Base-by-base conservation (phyloP, 257 asterid genomes). In the Fraxinus anomala region DNA sequence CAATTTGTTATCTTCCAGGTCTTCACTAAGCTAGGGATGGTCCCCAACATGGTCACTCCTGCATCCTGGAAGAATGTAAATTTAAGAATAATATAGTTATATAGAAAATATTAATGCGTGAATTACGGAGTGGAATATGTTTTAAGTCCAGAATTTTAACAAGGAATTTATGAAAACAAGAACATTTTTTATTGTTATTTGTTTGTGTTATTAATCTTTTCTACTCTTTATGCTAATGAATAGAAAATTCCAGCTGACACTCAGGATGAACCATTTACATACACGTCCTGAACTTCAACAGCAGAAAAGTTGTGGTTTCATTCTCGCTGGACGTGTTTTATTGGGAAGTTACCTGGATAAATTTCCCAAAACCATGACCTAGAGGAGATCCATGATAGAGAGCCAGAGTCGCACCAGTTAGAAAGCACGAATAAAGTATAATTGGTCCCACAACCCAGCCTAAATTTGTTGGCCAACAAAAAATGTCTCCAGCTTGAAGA, bases 381-480 rank as follows among this genome's bases (percentile, higher is more conserved):
- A 94, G 84, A 78, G 97, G 99, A 80, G 97, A 94, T 51, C 99
- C 99, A 19, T 94, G 95, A 85, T 94, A 94, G 51, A 94, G 97
- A 74, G 99, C 97, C 68, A 94, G 89, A 56, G 94, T 92, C 63
- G 93, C 97, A 71, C 99, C 97, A 39, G 89, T 28, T 42, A 94
- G 86, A 85, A 94, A 90, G 87, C 97, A 91, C 1, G 96, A 84
- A 72, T 92, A 94, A 65, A 94, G 89, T 79, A 92, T 73, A 76
- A 87, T 77, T 0, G 99, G 99, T 31, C 99, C 97, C 97, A 91
- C 85, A 82, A 92, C 97, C 99, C 99, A 94, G 81, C 99, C 99
- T 82, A 92, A 86, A 84, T 91, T 94, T 63, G 99, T 94, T 2
- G 99, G 99, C 96, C 96, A 94, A 86, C 99, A 91, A 78, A 78